phyloP scores from a whole-genome alignment of 495 filamentous ascomycete species.

The Achaetomiella virescens region DNA sequence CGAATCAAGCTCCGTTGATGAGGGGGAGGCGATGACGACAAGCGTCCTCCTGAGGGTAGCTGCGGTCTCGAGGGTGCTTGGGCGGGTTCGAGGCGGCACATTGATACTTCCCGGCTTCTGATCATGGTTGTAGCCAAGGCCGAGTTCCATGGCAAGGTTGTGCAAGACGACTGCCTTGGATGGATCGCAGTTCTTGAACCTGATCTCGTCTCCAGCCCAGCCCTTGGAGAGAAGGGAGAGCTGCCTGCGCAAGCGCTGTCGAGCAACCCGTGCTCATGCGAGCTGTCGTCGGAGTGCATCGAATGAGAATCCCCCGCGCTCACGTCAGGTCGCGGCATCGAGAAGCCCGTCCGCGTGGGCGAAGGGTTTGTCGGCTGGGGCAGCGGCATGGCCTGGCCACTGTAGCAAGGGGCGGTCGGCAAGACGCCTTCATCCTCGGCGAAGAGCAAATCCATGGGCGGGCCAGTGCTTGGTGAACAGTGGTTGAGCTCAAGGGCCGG shows the following conservation, averaged over 20 bases:
- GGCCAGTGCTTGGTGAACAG: background rate
- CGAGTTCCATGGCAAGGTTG: slow-evolving; percentile 22
- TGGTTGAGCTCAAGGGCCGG: slow-evolving; percentile 5
- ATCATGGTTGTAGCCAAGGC: slow-evolving; percentile 24
- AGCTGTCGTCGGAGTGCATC: background rate
- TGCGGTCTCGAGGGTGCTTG: background rate
- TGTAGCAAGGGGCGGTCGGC: background rate
- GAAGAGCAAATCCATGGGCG: slow-evolving; percentile 23
- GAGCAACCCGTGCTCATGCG: slow-evolving; percentile 5
- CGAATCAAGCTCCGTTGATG: slow-evolving; percentile 14
- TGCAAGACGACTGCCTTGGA: slow-evolving; percentile 25
- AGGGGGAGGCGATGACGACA: slow-evolving; percentile 8
- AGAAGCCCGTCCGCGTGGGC: background rate
- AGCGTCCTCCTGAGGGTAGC: background rate
- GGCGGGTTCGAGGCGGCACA: slow-evolving; percentile 15
- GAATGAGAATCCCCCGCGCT: background rate
- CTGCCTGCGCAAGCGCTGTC: slow-evolving; percentile 22
- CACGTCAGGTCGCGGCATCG: background rate
- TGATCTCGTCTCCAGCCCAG: slow-evolving; percentile 25
- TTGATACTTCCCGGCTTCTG: slow-evolving; percentile 13
- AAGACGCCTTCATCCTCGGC: slow-evolving; percentile 23
- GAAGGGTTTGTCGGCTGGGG: background rate
- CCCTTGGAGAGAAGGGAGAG: slow-evolving; percentile 24
- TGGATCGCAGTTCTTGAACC: slow-evolving; percentile 27
- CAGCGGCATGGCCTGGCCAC: background rate